Evolutionary conservation across 306 rosid species (phyloP), one percentile per base, ranked within the genome.

Genomic region (Quercus berberidifolia): DNA sequence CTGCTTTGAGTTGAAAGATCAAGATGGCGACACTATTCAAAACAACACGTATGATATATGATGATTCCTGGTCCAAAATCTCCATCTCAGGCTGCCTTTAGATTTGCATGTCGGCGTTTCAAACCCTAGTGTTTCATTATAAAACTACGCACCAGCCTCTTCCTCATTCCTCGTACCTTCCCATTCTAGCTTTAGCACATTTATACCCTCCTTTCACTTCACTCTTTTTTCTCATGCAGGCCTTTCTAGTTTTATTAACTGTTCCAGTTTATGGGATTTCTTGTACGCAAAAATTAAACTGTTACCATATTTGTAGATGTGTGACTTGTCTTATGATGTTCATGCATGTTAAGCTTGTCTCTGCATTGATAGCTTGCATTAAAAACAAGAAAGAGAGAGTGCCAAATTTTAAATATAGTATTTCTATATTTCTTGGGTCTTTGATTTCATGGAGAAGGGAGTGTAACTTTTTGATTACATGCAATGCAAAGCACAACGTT

Each of bases 61-160:
- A 77, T 26, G 55, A 25, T 41, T 30, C 76, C 88, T 81, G 84
- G 30, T 71, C 89, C 83, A 70, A 77, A 88, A 88, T 88, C 92
- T 83, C 14, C 35, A 57, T 69, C 79, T 54, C 69, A 71, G 54
- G 0, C 87, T 78, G 79, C 72, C 46, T 74, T 10, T 51, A 76
- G 92, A 87, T 88, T 74, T 82, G 1, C 83, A 82, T 83, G 90
- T 91, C 84, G 79, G 72, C 35, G 60, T 58, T 75, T 26, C 64
- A 15, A 8, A 41, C 46, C 46, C 46, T 41, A 41, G 11, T 8
- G 17, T 31, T 28, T 19, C 11, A 14, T 18, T 33, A 38, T n/a
- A 60, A 68, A 33, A 65, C 46, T 41, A 41, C 19, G 33, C 76
- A 55, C 55, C 21, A 15, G 4, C 52, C 20, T 8, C 74, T 15